Conservation (phyloP, 805 yeast genomes). For the Ascoidea asiatica region DNA sequence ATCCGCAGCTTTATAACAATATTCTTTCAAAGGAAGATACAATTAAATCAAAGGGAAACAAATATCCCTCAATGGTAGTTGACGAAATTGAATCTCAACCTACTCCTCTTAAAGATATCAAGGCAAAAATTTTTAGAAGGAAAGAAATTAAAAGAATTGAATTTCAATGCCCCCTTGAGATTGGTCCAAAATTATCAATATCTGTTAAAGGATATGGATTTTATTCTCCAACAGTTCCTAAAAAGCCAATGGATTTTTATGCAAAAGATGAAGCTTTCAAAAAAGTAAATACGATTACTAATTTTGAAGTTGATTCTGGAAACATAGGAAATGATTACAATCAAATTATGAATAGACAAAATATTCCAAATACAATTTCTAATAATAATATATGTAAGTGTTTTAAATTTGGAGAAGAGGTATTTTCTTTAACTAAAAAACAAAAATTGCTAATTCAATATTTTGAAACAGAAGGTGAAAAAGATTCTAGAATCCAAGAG, state of each 20-base stretch:
- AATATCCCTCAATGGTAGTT: too few relatives aligned
- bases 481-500: constrained; percentile 14
- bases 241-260: constrained; percentile 37
- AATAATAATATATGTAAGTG: too few relatives aligned
- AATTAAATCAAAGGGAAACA: too few relatives aligned
- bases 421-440: constrained; percentile 23
- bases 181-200: constrained; percentile 41
- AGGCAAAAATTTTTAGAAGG: constrained; percentile 34
- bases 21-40: neutral
- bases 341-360: constrained; percentile 3
- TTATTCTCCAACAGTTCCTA: constrained; percentile 38
- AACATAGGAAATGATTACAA: constrained; percentile 29
- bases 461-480: constrained; percentile 10
- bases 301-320: constrained; percentile 18
- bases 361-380: constrained; percentile 21
- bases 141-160: constrained; percentile 51
- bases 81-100: constrained; percentile 29
- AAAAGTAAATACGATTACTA: constrained; percentile 35
- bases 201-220: constrained; percentile 63
- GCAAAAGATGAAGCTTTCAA: constrained; percentile 36
- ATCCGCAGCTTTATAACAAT: constrained; percentile 29
- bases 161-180: constrained; percentile 46
- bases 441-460: too few relatives aligned
- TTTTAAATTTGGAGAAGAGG: constrained; percentile 33
- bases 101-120: constrained; percentile 27